Evolutionary conservation across 306 rosid species (phyloP), one percentile per base, ranked within the genome.

Genomic region (Ochetophila trinervis): DNA sequence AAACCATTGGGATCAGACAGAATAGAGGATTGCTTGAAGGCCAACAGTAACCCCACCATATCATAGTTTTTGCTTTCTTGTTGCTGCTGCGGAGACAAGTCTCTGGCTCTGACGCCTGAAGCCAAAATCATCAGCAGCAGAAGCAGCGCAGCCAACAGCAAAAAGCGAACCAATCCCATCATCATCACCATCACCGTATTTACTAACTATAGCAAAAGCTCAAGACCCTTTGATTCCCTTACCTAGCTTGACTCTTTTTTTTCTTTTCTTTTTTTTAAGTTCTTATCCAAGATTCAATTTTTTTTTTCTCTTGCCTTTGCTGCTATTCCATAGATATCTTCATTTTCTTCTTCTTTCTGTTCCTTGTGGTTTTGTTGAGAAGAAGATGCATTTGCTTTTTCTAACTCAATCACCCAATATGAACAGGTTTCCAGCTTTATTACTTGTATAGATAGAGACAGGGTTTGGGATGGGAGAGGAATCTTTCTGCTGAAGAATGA

Each of bases 1-100:
- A 79, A 63, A 42, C 70, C 85, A 11, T 57, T 22, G 1, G 91
- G 89, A 57, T 88, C 95, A 51, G 84, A 79, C 48, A 68, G 51
- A n/a, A 85, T 74, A 48, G 82, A 68, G 3, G 55, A 73, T 9
- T 60, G 35, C 78, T 85, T 88, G 83, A 88, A 88, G 8, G 22
- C 48, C 56, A 68, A 55, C 50, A 88, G 57, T n/a, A 77, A 30
- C 21, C 18, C 50, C 61, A 61, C 62, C 17, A 44, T 75, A 53
- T 47, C 71, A 3, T 50, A 2, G 19, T 60, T 51, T 51, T 52
- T 40, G 45, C 45, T 8, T 65, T 35, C 53, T 30, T 30, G 58
- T 32, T 59, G 27, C 8, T 15, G 42, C 13, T 51, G 62, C 52
- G 30, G 66, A 34, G 82, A 44, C 53, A 54, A 62, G 9, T 15